These are phyloP conservation scores for Fusarium foetens DNA, from an alignment of 2,329 filamentous ascomycete species.

Conservation along the genomic window DNA sequence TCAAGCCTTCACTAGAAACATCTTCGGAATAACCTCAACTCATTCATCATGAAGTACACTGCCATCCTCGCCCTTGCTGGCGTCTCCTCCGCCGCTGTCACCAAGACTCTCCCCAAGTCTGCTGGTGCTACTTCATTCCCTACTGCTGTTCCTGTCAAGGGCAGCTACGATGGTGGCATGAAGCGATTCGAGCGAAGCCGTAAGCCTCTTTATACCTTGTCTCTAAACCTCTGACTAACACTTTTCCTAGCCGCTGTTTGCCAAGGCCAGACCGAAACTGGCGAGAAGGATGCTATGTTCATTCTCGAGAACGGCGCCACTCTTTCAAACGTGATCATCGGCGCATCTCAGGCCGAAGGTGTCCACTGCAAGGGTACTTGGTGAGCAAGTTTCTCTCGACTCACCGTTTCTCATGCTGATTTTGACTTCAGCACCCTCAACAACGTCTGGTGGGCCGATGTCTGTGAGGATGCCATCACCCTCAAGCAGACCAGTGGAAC, in stretches of 20 bases:
- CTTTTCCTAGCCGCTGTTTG: constrained; percentile 32
- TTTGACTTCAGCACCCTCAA: constrained; percentile 41
- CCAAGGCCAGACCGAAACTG: constrained; percentile 42
- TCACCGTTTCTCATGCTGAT: not conserved
- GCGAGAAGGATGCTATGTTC: constrained; percentile 57
- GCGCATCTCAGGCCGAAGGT: constrained; percentile 60
- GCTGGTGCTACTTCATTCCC: constrained; percentile 30
- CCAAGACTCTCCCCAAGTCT: constrained; percentile 37
- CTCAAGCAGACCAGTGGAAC: constrained; percentile 54
- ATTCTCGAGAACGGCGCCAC: constrained; percentile 61
- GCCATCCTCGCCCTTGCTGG: constrained; percentile 32
- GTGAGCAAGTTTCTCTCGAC: not conserved
- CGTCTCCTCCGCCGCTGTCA: constrained; percentile 33
- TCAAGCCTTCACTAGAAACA: not conserved
- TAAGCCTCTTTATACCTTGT: not conserved
- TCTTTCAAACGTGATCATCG: constrained; percentile 64
- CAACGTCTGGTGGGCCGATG: constrained; percentile 54
- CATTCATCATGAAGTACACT: constrained; percentile 33
- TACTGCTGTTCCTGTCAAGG: constrained; percentile 35
- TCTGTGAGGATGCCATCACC: constrained; percentile 52
- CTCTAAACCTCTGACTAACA: not conserved
- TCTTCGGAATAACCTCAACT: not conserved
- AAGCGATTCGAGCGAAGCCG: constrained; percentile 37
- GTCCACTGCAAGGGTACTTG: constrained; percentile 62
- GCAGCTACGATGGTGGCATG: constrained; percentile 37